Evolutionary conservation across 2,329 filamentous ascomycete genomes (phyloP).

Genomic region (Cercospora sp.): DNA sequence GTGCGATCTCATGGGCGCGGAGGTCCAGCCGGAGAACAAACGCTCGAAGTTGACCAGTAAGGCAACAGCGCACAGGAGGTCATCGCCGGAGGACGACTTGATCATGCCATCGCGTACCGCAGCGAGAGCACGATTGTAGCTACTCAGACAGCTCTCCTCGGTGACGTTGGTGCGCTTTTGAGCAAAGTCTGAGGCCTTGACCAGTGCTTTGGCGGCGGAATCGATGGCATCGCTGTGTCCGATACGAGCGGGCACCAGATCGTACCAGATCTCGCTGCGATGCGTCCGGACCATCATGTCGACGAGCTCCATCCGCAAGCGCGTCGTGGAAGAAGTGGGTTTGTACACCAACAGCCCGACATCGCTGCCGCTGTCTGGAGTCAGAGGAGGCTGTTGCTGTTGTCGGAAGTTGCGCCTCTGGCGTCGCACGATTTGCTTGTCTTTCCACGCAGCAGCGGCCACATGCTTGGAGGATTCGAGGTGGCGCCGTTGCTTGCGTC

Average conservation of each 20-base stretch:
- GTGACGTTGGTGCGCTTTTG: conserved; percentile 16
- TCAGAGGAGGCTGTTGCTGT: background rate
- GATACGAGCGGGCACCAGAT: conserved; percentile 19
- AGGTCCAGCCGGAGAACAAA: conserved; percentile 22
- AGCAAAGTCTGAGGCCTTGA: conserved; percentile 20
- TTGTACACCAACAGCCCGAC: conserved; percentile 15
- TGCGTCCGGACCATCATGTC: conserved; percentile 22
- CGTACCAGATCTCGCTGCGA: conserved; percentile 22
- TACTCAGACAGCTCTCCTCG: conserved; percentile 22
- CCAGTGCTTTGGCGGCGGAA: conserved; percentile 19
- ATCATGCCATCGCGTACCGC: conserved; percentile 20
- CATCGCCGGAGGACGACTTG: conserved; percentile 14
- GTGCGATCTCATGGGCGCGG: conserved; percentile 22
- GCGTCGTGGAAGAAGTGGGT: conserved; percentile 16
- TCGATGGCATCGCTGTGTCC: conserved; percentile 23
- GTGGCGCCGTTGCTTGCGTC: conserved; percentile 13
- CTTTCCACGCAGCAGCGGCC: background rate
- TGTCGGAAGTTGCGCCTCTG: background rate
- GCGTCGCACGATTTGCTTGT: conserved; percentile 12
- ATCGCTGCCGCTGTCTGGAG: conserved; percentile 10
- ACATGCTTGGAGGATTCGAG: conserved; percentile 4
- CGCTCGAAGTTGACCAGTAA: conserved; percentile 24
- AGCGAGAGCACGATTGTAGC: conserved; percentile 18
- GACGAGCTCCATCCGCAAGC: conserved; percentile 16
- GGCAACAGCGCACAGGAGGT: conserved; percentile 19